phyloP scores from a whole-genome alignment of 1,284 basidiomycete species.

The Baeospora myosura region DNA sequence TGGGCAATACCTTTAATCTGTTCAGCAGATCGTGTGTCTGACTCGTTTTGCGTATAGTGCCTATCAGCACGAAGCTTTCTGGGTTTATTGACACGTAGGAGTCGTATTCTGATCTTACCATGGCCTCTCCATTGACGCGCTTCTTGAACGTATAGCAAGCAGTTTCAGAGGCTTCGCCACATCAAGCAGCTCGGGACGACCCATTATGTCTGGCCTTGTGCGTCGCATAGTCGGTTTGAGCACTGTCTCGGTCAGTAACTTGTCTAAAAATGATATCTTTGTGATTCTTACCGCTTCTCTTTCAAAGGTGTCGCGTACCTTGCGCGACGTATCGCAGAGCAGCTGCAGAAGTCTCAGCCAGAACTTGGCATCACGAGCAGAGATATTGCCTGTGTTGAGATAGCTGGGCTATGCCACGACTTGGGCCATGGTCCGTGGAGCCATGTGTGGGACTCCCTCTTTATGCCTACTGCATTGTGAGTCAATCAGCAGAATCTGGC shows the following conservation, averaged over 20 bases:
- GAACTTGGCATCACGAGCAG: conserved; percentile 57
- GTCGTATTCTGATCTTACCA: no score
- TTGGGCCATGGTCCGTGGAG: conserved; percentile 71
- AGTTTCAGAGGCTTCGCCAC: conserved; percentile 66
- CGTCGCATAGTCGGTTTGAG: conserved; percentile 73
- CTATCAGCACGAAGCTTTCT: no score
- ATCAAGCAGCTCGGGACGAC: conserved; percentile 75
- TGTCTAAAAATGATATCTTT: neutral
- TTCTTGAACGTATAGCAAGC: no score
- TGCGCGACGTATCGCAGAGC: conserved; percentile 50
- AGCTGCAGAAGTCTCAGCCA: conserved; percentile 52
- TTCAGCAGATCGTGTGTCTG: no score
- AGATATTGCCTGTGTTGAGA: conserved; percentile 59
- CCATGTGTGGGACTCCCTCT: conserved; percentile 64
- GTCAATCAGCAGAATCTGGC: conserved; percentile 16
- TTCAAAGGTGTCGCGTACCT: conserved; percentile 59
- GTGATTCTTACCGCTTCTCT: neutral
- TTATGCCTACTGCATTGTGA: conserved; percentile 54
- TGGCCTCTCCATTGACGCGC: no score
- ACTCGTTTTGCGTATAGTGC: no score
- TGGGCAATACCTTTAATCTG: no score
- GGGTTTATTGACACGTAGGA: no score
- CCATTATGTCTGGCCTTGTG: conserved; percentile 68
- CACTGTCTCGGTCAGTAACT: conserved; percentile 58
- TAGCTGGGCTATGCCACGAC: conserved; percentile 69